Conservation (phyloP, 371 early-diverging fungal species). For the Capillidium heterosporum region DNA sequence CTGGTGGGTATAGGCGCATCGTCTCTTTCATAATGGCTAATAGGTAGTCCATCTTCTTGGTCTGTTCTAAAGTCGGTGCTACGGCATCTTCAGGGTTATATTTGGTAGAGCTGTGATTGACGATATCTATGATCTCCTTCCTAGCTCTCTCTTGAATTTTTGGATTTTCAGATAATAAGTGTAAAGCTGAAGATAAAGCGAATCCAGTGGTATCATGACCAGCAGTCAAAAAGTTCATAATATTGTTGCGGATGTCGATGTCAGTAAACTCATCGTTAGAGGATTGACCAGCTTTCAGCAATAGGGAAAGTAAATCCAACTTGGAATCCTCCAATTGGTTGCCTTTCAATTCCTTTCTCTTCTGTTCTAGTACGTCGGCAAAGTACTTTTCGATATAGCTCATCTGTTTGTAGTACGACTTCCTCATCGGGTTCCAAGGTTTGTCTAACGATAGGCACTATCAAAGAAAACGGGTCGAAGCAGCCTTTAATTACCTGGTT, state of each 20-base stretch:
- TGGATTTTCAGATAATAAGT: constrained; percentile 12
- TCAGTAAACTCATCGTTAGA: background rate
- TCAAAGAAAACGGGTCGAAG: background rate
- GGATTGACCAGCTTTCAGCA: background rate
- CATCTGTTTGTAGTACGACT: background rate
- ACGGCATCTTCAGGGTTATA: background rate
- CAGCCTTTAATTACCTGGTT: background rate
- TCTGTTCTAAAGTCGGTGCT: background rate
- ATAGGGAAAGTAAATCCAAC: too few species aligned
- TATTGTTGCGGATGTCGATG: background rate
- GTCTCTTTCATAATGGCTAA: background rate
- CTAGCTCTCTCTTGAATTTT: constrained; percentile 9
- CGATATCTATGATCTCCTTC: constrained; percentile 10
- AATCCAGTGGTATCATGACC: constrained; percentile 18
- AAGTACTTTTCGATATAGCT: background rate
- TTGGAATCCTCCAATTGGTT: background rate
- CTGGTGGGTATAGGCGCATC: background rate
- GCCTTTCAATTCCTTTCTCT: background rate
- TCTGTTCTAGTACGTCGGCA: background rate
- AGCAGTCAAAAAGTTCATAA: background rate
- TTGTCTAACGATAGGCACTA: background rate
- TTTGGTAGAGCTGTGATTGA: constrained; percentile 8
- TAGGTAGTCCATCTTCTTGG: background rate
- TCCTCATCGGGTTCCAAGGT: background rate
- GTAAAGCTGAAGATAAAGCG: constrained; percentile 12